Evolutionary conservation across 805 yeast genomes (phyloP), one percentile per base, ranked within the genome.

Genomic region (Helenozyma baotianmanensis): DNA sequence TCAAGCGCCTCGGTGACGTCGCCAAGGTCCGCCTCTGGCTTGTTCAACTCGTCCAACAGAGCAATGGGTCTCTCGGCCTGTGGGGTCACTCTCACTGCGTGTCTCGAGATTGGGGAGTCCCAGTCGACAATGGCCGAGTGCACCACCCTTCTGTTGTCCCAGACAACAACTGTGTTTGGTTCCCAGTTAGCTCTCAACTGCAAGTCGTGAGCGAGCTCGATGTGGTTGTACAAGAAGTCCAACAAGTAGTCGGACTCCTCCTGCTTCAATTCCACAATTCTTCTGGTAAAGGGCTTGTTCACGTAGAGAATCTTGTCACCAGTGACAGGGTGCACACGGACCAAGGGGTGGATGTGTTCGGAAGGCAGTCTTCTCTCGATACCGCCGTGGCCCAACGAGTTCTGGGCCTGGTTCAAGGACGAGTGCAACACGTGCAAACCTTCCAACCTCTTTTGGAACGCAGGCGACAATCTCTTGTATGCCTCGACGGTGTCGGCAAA

Each of bases 51-150:
- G 27, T 50, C 46, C 39, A 64, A 53, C 39, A 58, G 56, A 13
- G 48, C 60, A n/a, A 60, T 62, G 2, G 65, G 66, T 44, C 64
- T 48, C 36, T 59, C 66, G 2, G 63, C 65, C 43, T 59, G 63
- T 6, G 63, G 63, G 35, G 63, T 58, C 18, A 60, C 48, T 35
- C 66, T 50, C 24, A 59, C 55, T 6, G 65, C 65, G 25, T 59
- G 65, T 43, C 67, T 51, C 14, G 51, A 43, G n/a, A 52, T 51
- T 2, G 65, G 64, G 6, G 56, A 47, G 32, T 56, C 60, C 60
- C 61, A 59, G 43, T 60, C 67, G 21, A 57, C 45, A 23, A 55
- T 50, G 5, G 65, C 64, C 1, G 63, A 50, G 43, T 61, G 67
- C n/a, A 56, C 54, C 6, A 52, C 43, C 24, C 55, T 47, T 37